These are phyloP conservation scores for Chlorella sp. DNA, from an alignment of 139 green algal species.

Conservation along the genomic window DNA sequence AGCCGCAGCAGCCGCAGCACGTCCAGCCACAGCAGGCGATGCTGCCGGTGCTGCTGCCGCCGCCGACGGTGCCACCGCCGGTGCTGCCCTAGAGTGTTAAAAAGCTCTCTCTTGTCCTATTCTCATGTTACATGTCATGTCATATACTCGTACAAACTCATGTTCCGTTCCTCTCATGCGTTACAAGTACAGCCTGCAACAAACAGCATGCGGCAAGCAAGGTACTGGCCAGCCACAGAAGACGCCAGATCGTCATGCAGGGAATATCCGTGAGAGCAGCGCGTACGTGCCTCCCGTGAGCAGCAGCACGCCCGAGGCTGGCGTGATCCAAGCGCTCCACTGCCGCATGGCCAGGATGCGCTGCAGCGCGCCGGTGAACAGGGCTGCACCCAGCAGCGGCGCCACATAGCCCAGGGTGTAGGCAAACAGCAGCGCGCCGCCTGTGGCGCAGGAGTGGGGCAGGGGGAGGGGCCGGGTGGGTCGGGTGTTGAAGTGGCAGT, in stretches of 20 bases:
- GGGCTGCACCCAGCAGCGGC: constrained; percentile 91
- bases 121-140: too few species aligned
- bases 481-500: too few species aligned
- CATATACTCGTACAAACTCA: too few species aligned
- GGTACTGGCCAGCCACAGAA: too few species aligned
- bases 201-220: too few species aligned
- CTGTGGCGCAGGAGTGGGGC: too few species aligned
- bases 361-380: constrained; percentile 82
- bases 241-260: background rate
- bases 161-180: too few species aligned
- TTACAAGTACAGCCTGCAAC: too few species aligned
- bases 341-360: constrained; percentile 81
- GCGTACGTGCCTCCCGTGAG: constrained; percentile 88
- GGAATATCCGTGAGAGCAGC: constrained; percentile 73
- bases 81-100: too few species aligned
- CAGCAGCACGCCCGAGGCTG: constrained; percentile 86
- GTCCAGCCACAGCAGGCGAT: background rate
- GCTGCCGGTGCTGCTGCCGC: background rate
- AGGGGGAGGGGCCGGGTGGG: too few species aligned
- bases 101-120: too few species aligned
- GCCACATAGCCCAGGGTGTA: constrained; percentile 95
- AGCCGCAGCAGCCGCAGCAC: background rate
- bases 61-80: too few species aligned
- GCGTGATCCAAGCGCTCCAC: constrained; percentile 89
- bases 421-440: constrained; percentile 87